These are phyloP conservation scores for Rubus parviflorus DNA, from an alignment of 306 rosid species.

Conservation along the genomic window DNA sequence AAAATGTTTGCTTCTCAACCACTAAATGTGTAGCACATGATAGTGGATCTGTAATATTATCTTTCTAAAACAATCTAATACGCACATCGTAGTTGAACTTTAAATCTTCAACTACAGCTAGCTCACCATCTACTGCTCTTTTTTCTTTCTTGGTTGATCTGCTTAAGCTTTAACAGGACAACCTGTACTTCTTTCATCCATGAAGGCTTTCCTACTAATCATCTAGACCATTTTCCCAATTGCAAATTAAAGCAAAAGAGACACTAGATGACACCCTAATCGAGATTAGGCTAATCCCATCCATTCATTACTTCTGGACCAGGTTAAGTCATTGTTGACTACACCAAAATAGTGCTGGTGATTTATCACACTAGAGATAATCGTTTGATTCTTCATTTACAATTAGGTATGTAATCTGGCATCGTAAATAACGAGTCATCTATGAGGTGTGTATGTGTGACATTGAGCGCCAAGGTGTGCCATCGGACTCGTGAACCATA, in stretches of 20 bases:
- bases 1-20: conserved; percentile 16
- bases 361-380: too few relatives aligned
- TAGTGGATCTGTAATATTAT: background rate
- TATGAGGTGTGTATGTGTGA: background rate
- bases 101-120: background rate
- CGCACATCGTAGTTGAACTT: background rate
- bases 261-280: too few relatives aligned
- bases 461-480: background rate
- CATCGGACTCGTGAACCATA: background rate
- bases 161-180: conserved; percentile 33
- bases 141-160: conserved; percentile 4
- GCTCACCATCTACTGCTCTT: conserved; percentile 6
- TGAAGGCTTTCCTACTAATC: conserved; percentile 21
- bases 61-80: background rate
- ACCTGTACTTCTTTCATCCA: conserved; percentile 20
- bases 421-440: too few relatives aligned
- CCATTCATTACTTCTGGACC: too few relatives aligned
- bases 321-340: too few relatives aligned
- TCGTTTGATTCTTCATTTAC: too few relatives aligned
- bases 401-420: too few relatives aligned
- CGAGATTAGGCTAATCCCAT: too few relatives aligned
- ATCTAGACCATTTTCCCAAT: background rate
- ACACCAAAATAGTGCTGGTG: too few relatives aligned
- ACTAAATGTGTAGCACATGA: conserved; percentile 17
- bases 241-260: too few relatives aligned